Evolutionary conservation across 805 yeast species (phyloP), one percentile per base, ranked within the genome.

Genomic region (Hanseniaspora vineae): DNA sequence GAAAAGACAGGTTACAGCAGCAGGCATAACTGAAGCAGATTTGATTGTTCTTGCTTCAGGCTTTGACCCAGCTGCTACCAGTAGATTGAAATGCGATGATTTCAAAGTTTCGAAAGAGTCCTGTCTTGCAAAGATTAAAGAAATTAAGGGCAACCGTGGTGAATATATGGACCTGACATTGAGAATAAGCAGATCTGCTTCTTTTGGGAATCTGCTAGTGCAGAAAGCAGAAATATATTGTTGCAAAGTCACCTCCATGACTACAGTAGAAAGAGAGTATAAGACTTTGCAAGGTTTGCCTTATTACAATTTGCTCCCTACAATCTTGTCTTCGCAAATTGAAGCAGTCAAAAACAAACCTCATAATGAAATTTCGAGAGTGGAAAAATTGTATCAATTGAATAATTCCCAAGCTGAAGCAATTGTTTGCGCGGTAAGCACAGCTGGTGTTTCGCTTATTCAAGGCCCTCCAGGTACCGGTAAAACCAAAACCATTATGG

Each of bases 381-480:
- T 81, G 47, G 73, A 74, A 49, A 55, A 57, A 5, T 59, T 70
- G 10, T 82, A 78, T 54, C 69, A 73, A 18, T 83, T 89, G 35
- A 92, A 94, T 65, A 72, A 74, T 29, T 90, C 98, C 0, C 99
- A 92, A 65, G 97, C 97, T 0, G 71, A 66, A 31, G 98, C 98
- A 0, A 85, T 92, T 50, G 71, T 81, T 12, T 85, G 87, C 1
- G 75, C 95, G 0, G 76, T 79, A 31, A 62, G 70, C 20, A 69
- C 75, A 9, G 70, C 70, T 1, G 99, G 98, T 0, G 87, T 92
- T 59, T 81, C 94, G 0, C 70, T 92, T 46, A 88, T 92, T 61
- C 98, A 92, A 66, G 99, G 97, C 49, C 99, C 99, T 0, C 99
- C 99, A 0, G 99, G 99, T 64, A 90, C 97, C 0, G 99, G 99